These are phyloP conservation scores for Entomortierella chlamydospora DNA, from an alignment of 192 early-diverging fungal genomes.

Conservation along the genomic window DNA sequence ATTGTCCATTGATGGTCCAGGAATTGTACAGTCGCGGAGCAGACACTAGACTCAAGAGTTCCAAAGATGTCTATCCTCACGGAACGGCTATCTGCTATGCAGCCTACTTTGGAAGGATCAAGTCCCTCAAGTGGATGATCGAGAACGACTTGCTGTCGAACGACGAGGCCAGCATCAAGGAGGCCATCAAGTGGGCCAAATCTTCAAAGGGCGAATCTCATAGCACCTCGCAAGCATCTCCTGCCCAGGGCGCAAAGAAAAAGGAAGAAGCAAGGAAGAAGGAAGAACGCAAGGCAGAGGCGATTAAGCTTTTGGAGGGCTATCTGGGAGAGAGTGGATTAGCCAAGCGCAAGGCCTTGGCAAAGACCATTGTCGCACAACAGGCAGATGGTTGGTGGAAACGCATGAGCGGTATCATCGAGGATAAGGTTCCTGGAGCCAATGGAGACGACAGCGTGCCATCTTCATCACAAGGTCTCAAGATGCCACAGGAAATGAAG, in stretches of 20 bases:
- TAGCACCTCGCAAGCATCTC: conserved; percentile 4
- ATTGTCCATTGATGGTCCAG: conserved; percentile 52
- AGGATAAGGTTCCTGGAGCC: conserved; percentile 13
- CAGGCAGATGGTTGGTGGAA: conserved; percentile 35
- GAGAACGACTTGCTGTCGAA: conserved; percentile 47
- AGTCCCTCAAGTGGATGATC: conserved; percentile 48
- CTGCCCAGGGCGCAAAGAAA: conserved; percentile 4
- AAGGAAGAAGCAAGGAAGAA: conserved; percentile 12
- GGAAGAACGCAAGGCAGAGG: conserved; percentile 47
- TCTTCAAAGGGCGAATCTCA: conserved; percentile 26
- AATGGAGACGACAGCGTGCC: not conserved
- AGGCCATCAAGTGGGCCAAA: conserved; percentile 50
- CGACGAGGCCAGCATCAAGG: conserved; percentile 45
- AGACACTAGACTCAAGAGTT: conserved; percentile 44
- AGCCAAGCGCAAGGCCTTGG: conserved; percentile 40
- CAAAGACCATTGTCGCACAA: conserved; percentile 5
- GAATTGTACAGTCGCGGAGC: conserved; percentile 49
- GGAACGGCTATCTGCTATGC: conserved; percentile 43
- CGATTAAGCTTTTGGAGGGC: conserved; percentile 39
- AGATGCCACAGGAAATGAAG: conserved; percentile 31
- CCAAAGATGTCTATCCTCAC: conserved; percentile 48
- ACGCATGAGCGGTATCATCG: conserved; percentile 50
- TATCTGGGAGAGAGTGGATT: conserved; percentile 35
- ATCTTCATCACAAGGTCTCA: not conserved
- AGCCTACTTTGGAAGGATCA: conserved; percentile 42